Base-by-base conservation (phyloP, 257 asterid genomes). In the Solanum virginianum region DNA sequence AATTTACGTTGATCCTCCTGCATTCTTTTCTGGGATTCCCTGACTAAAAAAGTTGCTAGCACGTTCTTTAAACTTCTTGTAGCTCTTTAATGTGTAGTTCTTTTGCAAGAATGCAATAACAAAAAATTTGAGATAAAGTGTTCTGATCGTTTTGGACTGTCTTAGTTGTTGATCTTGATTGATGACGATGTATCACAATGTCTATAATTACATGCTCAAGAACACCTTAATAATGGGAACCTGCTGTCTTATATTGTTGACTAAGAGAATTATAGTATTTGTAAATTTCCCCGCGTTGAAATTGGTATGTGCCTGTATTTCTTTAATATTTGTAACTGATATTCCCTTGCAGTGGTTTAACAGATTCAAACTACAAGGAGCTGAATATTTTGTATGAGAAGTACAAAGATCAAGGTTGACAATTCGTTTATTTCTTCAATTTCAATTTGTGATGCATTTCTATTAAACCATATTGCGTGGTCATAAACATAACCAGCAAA, bases 311-410 rank as follows among this genome's bases (percentile, higher is more conserved):
- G 32, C 49, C 71, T 14, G 45, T 70, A 70, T 71, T 10, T 71
- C 32, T 65, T 71, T 66, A 66, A 15, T 15, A 24, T 29, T 18
- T 32, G 4, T 66, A 32, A 66, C 47, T 66, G 41, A 15, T 20
- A 20, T 41, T 80, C 36, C 57, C 63, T 56, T 59, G 39, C 87
- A 94, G 98, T 85, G 98, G 97, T 66, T 90, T 95, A 66, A 93
- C 99, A 14, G 88, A 91, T 74, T 90, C 98, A 74, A 95, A 95
- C 88, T 94, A 95, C 93, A 92, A 91, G 84, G 99, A 94, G 83
- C 83, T 95, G 88, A 94, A 92, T 83, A 86, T 93, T 80, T 87
- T 95, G 85, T 95, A 93, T 57, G 91, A 91, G 84, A 95, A 92
- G 87, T 93, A 95, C 88, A 95, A 88, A 84, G 94, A 92, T 80